Conservation (phyloP, 2,329 filamentous ascomycete species). For the Talaromyces sp. region DNA sequence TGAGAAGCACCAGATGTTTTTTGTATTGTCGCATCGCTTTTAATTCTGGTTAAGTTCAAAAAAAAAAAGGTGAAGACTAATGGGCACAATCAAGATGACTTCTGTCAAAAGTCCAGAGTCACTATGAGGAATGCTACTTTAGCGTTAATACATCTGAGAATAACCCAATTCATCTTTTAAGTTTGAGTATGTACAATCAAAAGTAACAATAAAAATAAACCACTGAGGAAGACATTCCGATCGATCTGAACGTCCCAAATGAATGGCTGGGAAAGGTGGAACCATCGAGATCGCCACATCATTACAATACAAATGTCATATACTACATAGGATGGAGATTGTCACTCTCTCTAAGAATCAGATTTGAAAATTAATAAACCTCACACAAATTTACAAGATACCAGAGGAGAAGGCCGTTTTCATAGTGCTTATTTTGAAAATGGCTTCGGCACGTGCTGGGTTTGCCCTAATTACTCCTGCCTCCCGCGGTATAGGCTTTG, state of each 20-base stretch:
- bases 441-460: slow-evolving; percentile 7
- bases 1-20: neutral
- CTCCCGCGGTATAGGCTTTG: slow-evolving; percentile 62
- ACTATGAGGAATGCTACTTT: too few relatives aligned
- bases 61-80: too few relatives aligned
- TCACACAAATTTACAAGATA: neutral
- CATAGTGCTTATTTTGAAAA: neutral
- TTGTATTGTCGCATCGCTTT: too few relatives aligned
- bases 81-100: too few relatives aligned
- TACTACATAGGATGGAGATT: neutral
- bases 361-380: neutral
- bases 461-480: slow-evolving; percentile 50
- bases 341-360: too few relatives aligned
- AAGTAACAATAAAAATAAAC: too few relatives aligned
- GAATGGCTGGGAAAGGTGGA: slow-evolving; percentile 3
- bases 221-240: neutral
- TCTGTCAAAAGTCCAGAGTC: too few relatives aligned
- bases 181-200: too few relatives aligned
- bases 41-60: too few relatives aligned
- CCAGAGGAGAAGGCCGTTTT: too few relatives aligned
- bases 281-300: slow-evolving; percentile 3
- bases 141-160: too few relatives aligned
- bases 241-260: neutral
- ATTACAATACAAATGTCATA: neutral
- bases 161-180: too few relatives aligned